Conservation (phyloP, 2,329 filamentous ascomycete species). For the Aspergillus sclerotialis region DNA sequence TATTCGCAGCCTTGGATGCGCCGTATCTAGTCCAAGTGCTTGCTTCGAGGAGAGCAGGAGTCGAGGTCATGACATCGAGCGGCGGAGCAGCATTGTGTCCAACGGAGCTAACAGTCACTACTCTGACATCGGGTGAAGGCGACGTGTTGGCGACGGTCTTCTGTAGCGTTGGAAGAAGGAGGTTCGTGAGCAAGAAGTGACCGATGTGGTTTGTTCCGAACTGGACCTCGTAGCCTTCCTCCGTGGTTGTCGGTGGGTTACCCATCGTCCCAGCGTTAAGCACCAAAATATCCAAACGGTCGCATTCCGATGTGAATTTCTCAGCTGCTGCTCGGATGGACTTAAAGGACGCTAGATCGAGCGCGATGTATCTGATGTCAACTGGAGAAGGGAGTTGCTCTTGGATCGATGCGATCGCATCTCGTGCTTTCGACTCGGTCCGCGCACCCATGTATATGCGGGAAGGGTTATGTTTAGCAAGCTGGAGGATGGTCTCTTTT, state of each 20-base stretch:
- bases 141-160: conserved; percentile 23
- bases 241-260: conserved; percentile 28
- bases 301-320: conserved; percentile 31
- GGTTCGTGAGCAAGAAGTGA: conserved; percentile 39
- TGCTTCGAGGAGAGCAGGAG: conserved; percentile 21
- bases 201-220: conserved; percentile 43
- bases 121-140: conserved; percentile 22
- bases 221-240: conserved; percentile 39
- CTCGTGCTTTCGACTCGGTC: conserved; percentile 35
- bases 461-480: conserved; percentile 45
- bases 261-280: conserved; percentile 45
- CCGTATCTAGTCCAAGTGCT: conserved; percentile 43
- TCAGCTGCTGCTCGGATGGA: conserved; percentile 41
- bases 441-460: conserved; percentile 52
- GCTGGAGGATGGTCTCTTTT: conserved; percentile 40
- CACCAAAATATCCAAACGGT: conserved; percentile 40
- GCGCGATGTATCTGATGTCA: conserved; percentile 39
- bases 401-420: conserved; percentile 39
- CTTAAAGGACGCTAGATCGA: conserved; percentile 46
- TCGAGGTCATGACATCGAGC: conserved; percentile 32
- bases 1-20: conserved; percentile 46
- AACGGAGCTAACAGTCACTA: conserved; percentile 33
- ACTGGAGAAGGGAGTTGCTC: conserved; percentile 21
- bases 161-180: conserved; percentile 36
- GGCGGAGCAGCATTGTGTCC: conserved; percentile 28